Conservation (phyloP, 163 green algal species). For the Volvox carteri region DNA sequence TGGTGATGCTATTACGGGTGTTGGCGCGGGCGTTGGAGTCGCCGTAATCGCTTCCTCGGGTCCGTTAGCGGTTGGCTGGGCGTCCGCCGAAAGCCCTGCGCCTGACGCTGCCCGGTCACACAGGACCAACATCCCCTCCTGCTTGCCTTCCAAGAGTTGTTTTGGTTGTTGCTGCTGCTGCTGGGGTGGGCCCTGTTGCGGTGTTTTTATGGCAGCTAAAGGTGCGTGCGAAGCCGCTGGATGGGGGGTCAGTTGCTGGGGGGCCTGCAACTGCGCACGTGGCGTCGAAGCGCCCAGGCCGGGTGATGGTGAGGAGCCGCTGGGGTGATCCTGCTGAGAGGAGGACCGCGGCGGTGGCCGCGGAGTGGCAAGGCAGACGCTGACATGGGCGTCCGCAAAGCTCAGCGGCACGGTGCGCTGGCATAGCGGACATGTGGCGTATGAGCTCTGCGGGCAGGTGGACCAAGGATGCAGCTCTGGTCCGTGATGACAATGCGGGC, state of each 20-base stretch:
- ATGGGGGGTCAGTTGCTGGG: not conserved
- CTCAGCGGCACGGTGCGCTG: constrained; percentile 26
- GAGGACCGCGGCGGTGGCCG: not conserved
- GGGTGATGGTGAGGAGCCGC: not conserved
- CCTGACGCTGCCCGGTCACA: too few species aligned
- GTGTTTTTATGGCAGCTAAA: not conserved
- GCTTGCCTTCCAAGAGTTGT: not conserved
- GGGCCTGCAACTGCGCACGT: not conserved
- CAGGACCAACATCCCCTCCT: not conserved
- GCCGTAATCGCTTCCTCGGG: not conserved
- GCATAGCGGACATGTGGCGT: constrained; percentile 41
- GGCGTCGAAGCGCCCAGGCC: not conserved
- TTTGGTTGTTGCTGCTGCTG: constrained; percentile 3
- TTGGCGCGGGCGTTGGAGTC: not conserved
- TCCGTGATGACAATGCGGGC: too few species aligned
- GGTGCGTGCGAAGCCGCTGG: not conserved
- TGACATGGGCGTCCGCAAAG: constrained; percentile 40
- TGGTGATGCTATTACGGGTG: not conserved
- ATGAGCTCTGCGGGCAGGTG: constrained; percentile 2
- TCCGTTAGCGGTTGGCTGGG: not conserved
- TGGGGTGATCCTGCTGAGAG: not conserved
- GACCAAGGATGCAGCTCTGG: not conserved
- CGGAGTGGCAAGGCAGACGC: constrained; percentile 17
- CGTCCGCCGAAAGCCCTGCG: not conserved
- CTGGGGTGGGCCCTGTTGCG: not conserved